Evolutionary conservation across 176 grass and related monocot species (phyloP), one percentile per base, ranked within the genome.

Genomic region (Alopecurus myosuroides): DNA sequence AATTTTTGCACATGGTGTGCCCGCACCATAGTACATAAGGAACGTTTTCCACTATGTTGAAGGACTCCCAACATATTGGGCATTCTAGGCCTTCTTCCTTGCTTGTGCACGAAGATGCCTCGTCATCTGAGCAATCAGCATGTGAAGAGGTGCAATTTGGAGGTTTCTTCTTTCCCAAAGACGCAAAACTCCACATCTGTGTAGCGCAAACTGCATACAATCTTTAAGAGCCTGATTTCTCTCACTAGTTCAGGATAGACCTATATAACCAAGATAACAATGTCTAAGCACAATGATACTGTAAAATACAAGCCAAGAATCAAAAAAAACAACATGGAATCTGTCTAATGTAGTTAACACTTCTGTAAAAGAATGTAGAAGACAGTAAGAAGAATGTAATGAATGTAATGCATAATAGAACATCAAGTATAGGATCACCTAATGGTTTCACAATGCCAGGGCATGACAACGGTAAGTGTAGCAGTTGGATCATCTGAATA

Each of bases 1-100:
- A 94, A 56, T 94, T 97, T 86, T 97, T 97, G 94, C 94, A 94
- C 89, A 94, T 88, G 20, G 72, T 92, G 92, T 97, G 94, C 29
- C 94, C 94, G 9, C 94, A 97, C 94, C 92, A 91, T 67, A 97
- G 80, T 26, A 92, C 88, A 77, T 92, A 92, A 41, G 92, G 94
- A 44, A 94, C 88, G 19, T 97, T 94, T 69, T 94, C 94, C 61
- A 97, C 92, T 85, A 94, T 92, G 85, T 97, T 97, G 72, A 97
- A 97, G 74, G 86, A 97, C 55, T 94, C 94, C 76, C 92, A 94
- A 79, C 94, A 97, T 86, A 97, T 97, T 9, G 92, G 94, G 44
- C 92, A 97, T 85, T 97, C 92, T 0, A 97, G 44, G n/a, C 87
- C 94, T 86, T 93, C 91, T 93, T 90, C 92, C 29, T 83, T 88